Percentiles rank a stretch among this genome's conserved stretches.
These are phyloP conservation scores for Calonectria pseudoturangicola DNA, from an alignment of 2,329 filamentous ascomycete species.

Conservation along the genomic window DNA sequence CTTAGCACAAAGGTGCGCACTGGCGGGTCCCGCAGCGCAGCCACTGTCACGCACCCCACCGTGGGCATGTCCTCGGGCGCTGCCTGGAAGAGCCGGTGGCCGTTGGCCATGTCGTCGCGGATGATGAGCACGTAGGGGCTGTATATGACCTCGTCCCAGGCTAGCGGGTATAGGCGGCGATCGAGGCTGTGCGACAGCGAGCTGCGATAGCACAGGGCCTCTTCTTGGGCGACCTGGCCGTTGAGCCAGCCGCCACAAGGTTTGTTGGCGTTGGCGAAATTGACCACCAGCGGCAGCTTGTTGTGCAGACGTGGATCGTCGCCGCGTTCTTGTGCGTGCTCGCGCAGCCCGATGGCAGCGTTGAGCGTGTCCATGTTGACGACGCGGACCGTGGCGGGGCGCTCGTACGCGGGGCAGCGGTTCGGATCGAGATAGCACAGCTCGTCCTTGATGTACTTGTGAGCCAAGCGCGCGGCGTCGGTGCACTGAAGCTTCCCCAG, in stretches of 20 bases:
- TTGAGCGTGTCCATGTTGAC: constrained; percentile 40
- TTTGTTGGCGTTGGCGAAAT: constrained; percentile 38
- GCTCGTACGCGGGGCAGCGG: constrained; percentile 24
- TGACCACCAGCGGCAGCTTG: constrained; percentile 15
- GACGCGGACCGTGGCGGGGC: constrained; percentile 32
- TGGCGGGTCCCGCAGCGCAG: constrained; percentile 27
- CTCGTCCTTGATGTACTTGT: constrained; percentile 18
- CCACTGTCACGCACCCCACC: constrained; percentile 32
- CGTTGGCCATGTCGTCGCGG: constrained; percentile 32
- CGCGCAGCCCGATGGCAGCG: constrained; percentile 16
- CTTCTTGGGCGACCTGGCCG: constrained; percentile 36
- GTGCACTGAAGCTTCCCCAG: constrained; percentile 18
- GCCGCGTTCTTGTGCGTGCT: background rate
- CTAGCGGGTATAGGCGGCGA: constrained; percentile 25
- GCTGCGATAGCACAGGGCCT: constrained; percentile 39
- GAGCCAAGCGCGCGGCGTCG: constrained; percentile 12
- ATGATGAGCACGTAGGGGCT: constrained; percentile 38
- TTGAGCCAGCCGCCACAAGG: constrained; percentile 39
- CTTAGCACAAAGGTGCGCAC: constrained; percentile 23
- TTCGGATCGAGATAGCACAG: constrained; percentile 33
- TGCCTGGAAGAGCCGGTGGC: constrained; percentile 5
- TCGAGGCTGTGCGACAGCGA: constrained; percentile 33
- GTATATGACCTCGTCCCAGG: constrained; percentile 36
- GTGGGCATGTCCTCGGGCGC: constrained; percentile 22
- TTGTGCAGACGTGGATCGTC: background rate